These are phyloP conservation scores for Penstemon barbatus DNA, from an alignment of 257 asterid genomes.

Conservation along the genomic window DNA sequence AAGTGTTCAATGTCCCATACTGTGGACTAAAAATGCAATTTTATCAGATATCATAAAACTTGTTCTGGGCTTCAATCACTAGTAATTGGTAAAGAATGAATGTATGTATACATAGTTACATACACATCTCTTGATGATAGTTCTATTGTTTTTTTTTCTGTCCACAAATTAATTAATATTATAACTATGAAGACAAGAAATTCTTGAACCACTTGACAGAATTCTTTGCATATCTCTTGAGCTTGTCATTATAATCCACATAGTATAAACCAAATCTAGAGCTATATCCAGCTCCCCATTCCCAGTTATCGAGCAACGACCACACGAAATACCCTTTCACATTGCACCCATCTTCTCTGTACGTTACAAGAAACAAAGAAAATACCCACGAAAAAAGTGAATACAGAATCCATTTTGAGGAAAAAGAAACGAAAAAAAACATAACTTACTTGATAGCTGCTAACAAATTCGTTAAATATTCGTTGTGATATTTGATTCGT, in stretches of 20 bases:
- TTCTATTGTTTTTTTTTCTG: neutral
- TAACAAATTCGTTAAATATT: slow-evolving; percentile 57
- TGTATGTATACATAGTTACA: too few species aligned
- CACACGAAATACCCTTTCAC: slow-evolving; percentile 85
- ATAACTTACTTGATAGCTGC: slow-evolving; percentile 74
- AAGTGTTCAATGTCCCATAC: too few species aligned
- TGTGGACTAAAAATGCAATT: too few species aligned
- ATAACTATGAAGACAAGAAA: slow-evolving; percentile 48
- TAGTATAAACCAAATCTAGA: slow-evolving; percentile 81
- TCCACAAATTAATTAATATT: neutral
- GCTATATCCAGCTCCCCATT: slow-evolving; percentile 78
- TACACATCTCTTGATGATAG: too few species aligned
- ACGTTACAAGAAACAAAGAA: neutral
- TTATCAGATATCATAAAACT: too few species aligned
- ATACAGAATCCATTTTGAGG: too few species aligned
- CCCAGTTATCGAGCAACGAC: slow-evolving; percentile 95
- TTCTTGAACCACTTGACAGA: slow-evolving; percentile 82
- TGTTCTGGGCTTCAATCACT: too few species aligned
- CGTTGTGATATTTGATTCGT: slow-evolving; percentile 74
- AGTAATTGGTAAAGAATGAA: too few species aligned
- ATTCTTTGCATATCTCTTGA: slow-evolving; percentile 76
- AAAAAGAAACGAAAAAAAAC: slow-evolving; percentile 1
- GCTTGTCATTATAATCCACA: slow-evolving; percentile 72
- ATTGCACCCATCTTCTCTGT: slow-evolving; percentile 89
- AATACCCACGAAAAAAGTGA: too few species aligned